These are phyloP conservation scores for Truncatella angustata DNA, from an alignment of 2,329 filamentous ascomycete species.

Conservation along the genomic window DNA sequence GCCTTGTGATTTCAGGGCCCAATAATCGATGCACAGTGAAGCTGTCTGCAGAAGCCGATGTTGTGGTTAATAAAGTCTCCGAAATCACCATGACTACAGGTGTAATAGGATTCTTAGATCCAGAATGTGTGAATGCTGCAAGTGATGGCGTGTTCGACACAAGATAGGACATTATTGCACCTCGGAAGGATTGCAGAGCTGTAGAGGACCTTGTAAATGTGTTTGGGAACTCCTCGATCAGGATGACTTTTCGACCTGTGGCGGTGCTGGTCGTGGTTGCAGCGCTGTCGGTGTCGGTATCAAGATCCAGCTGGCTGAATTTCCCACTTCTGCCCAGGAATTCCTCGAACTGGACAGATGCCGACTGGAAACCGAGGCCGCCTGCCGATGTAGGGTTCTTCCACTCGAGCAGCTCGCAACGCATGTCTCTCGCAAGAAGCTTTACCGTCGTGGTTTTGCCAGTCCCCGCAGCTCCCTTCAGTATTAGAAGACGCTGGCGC, in stretches of 20 bases:
- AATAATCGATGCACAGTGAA: conserved; percentile 90
- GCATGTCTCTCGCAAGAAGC: conserved; percentile 74
- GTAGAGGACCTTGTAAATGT: conserved; percentile 66
- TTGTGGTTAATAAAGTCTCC: conserved; percentile 83
- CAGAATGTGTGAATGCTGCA: conserved; percentile 42
- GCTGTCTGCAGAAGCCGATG: conserved; percentile 80
- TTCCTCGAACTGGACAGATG: conserved; percentile 83
- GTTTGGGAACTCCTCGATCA: conserved; percentile 82
- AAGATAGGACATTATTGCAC: conserved; percentile 72
- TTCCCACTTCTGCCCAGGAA: conserved; percentile 81
- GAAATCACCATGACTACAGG: conserved; percentile 90
- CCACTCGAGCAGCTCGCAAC: conserved; percentile 82
- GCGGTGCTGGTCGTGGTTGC: neutral
- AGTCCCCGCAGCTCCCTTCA: conserved; percentile 88
- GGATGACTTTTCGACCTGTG: conserved; percentile 54
- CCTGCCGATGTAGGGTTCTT: conserved; percentile 70
- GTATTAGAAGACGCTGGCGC: conserved; percentile 72
- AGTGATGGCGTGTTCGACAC: conserved; percentile 62
- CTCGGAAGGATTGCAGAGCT: conserved; percentile 68
- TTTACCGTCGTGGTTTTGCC: conserved; percentile 89
- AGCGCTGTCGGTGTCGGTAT: conserved; percentile 23
- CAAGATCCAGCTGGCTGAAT: conserved; percentile 67
- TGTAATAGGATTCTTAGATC: conserved; percentile 46
- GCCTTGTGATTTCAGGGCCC: conserved; percentile 79
- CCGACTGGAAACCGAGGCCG: conserved; percentile 64